A percentile compares a stretch with the other conserved stretches of the same genome.
These are phyloP conservation scores for Voacanga thouarsii DNA, from an alignment of 257 asterid genomes.

Conservation along the genomic window DNA sequence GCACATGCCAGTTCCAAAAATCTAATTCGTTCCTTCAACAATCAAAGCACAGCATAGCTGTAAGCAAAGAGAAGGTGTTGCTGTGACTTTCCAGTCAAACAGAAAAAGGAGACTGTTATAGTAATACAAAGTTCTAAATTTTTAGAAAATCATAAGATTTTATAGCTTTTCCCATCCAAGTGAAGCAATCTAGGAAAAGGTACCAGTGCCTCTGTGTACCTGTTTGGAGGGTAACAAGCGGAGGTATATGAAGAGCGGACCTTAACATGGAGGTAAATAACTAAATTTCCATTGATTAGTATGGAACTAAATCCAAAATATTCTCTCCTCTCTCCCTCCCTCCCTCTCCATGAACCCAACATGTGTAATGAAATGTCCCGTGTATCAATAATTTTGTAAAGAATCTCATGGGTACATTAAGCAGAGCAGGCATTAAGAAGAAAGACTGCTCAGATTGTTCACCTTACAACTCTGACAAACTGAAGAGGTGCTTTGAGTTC, in stretches of 20 bases:
- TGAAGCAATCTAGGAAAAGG: neutral
- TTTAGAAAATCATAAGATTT: neutral
- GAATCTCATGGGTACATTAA: neutral
- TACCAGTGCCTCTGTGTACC: neutral
- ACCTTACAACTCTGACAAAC: constrained; percentile 50
- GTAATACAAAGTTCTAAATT: neutral
- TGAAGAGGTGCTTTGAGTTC: constrained; percentile 34
- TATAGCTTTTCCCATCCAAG: neutral
- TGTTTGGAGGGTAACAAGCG: neutral
- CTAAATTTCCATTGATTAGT: neutral
- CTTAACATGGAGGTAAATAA: neutral
- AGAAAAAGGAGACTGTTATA: neutral
- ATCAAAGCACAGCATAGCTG: neutral
- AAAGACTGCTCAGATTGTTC: constrained; percentile 8
- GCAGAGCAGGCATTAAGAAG: neutral
- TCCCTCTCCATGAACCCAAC: neutral
- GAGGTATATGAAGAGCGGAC: neutral
- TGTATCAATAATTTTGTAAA: neutral
- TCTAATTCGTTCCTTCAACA: neutral
- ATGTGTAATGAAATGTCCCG: neutral
- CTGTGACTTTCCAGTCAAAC: neutral
- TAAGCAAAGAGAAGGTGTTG: neutral
- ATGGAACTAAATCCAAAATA: neutral
- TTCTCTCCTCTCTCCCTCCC: neutral
- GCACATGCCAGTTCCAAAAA: neutral